These are phyloP conservation scores for Aspergillus cavernicola DNA, from an alignment of 495 filamentous ascomycete genomes.

Conservation along the genomic window DNA sequence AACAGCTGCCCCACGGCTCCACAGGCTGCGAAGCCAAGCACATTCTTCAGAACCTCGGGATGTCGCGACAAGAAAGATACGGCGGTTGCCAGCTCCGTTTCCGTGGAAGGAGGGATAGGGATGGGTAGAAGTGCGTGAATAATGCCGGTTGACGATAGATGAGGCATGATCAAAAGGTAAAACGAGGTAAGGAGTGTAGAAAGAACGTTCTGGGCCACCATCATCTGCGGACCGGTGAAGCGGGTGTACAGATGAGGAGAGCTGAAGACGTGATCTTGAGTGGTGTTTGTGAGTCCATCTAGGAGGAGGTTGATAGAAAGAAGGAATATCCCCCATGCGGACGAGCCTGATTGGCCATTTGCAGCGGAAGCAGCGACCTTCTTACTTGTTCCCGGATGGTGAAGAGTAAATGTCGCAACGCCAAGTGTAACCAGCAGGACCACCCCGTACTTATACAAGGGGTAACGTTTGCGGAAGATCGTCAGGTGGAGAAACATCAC, in stretches of 20 bases:
- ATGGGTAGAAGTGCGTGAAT: conserved; percentile 66
- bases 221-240: conserved; percentile 95
- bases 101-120: conserved; percentile 46
- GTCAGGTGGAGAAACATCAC: conserved; percentile 97
- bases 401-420: conserved; percentile 91
- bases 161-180: conserved; percentile 77
- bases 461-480: conserved; percentile 84
- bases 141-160: conserved; percentile 61
- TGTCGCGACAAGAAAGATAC: conserved; percentile 72
- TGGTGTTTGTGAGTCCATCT: conserved; percentile 93
- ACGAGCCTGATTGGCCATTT: conserved; percentile 48
- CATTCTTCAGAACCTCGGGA: conserved; percentile 76
- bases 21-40: conserved; percentile 86
- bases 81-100: conserved; percentile 73
- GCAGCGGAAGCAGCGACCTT: conserved; percentile 53
- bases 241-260: conserved; percentile 57
- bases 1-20: conserved; percentile 94
- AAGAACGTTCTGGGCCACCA: conserved; percentile 95
- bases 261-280: conserved; percentile 90
- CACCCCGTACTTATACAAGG: conserved; percentile 94
- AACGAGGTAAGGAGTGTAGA: conserved; percentile 66
- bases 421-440: conserved; percentile 85
- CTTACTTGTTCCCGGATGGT: conserved; percentile 69
- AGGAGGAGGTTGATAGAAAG: conserved; percentile 91
- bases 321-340: conserved; percentile 74